phyloP scores from a whole-genome alignment of 345 rosid genomes.

The Barbarea vulgaris region DNA sequence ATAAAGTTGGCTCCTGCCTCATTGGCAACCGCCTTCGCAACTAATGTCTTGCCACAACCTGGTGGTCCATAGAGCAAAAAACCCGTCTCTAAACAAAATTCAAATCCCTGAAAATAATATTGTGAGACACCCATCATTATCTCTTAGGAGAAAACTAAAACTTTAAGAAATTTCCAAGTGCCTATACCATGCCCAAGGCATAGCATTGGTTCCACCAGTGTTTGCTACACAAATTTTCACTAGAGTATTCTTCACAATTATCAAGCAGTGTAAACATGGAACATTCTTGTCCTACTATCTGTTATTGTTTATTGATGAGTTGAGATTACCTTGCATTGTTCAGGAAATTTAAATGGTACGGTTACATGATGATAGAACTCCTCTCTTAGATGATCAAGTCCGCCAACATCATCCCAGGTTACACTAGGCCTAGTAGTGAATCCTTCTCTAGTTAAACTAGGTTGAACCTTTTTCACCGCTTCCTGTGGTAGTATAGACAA shows the following conservation, averaged over 20 bases:
- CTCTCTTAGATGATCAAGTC: constrained; percentile 56
- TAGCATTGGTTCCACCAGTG: too few species aligned
- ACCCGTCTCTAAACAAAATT: constrained; percentile 54
- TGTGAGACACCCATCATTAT: too few species aligned
- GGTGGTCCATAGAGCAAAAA: constrained; percentile 91
- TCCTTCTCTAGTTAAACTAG: constrained; percentile 76
- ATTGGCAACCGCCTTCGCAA: constrained; percentile 89
- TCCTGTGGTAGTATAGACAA: constrained; percentile 39
- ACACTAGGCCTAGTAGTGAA: constrained; percentile 67
- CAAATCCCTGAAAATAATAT: not conserved
- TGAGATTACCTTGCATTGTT: constrained; percentile 56
- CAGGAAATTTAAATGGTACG: constrained; percentile 56
- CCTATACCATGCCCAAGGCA: too few species aligned
- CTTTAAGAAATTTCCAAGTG: too few species aligned
- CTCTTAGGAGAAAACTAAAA: too few species aligned
- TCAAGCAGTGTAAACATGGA: too few species aligned
- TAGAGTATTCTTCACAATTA: too few species aligned
- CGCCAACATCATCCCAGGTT: constrained; percentile 88
- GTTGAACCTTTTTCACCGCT: constrained; percentile 63
- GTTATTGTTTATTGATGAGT: too few species aligned
- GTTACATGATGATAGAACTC: constrained; percentile 68
- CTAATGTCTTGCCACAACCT: constrained; percentile 89
- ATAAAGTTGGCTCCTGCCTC: too few species aligned
- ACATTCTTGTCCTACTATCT: too few species aligned
- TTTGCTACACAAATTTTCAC: too few species aligned